Evolutionary conservation across 768 basidiomycete species (phyloP).

Genomic region (Psilocybe tampanensis): DNA sequence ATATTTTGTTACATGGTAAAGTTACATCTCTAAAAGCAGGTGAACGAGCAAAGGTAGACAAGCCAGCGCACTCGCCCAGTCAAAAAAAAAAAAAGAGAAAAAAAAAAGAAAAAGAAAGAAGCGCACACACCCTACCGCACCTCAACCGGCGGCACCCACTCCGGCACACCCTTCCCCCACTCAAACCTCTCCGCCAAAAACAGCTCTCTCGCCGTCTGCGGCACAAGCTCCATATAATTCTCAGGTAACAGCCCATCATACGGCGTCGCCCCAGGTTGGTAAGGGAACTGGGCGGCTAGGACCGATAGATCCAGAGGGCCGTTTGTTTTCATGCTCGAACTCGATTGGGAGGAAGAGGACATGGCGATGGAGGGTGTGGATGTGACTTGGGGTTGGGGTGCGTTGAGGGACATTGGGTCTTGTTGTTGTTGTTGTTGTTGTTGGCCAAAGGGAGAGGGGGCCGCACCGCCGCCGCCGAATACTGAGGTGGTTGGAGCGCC

Average conservation of each 20-base stretch:
- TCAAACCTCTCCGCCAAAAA: conserved; percentile 62
- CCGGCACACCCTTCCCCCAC: conserved; percentile 70
- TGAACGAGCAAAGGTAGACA: too few relatives aligned
- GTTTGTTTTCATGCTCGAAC: too few relatives aligned
- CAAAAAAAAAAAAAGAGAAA: not conserved
- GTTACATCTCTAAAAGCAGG: too few relatives aligned
- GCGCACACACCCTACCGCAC: conserved; percentile 18
- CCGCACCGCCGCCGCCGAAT: not conserved
- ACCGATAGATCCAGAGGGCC: conserved; percentile 10
- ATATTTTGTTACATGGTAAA: not conserved
- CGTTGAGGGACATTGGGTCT: not conserved
- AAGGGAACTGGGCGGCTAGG: conserved; percentile 21
- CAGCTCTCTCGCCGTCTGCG: conserved; percentile 49
- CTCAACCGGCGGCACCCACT: conserved; percentile 71
- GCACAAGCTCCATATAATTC: conserved; percentile 61
- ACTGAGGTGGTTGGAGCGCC: too few relatives aligned
- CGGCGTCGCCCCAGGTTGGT: conserved; percentile 50
- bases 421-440: not conserved
- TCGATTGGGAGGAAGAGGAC: not conserved
- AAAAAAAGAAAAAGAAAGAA: not conserved
- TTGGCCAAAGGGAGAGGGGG: not conserved
- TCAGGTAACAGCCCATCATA: conserved; percentile 59
- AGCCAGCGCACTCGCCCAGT: not conserved
- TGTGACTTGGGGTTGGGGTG: not conserved
- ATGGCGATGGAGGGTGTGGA: not conserved